Conservation (phyloP, 2,329 filamentous ascomycete species). For the Penicillium sp. region DNA sequence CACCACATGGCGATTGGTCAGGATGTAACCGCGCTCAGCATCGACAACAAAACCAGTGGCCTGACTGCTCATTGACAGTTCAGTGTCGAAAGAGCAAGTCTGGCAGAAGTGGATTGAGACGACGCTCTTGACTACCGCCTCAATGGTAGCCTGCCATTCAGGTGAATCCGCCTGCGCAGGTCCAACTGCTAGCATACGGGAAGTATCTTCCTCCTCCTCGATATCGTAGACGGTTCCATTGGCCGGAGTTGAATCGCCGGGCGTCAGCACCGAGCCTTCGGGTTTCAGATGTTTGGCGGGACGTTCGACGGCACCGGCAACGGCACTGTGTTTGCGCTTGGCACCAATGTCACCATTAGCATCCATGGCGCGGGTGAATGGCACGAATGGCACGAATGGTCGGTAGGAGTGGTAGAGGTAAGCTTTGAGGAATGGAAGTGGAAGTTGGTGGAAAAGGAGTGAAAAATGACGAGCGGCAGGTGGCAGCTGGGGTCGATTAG, state of each 20-base stretch:
- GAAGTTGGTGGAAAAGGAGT: constrained; percentile 17
- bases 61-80: constrained; percentile 88
- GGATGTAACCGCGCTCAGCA: constrained; percentile 84
- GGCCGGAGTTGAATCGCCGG: constrained; percentile 46
- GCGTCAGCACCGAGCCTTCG: constrained; percentile 46
- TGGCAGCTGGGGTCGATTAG: constrained; percentile 13
- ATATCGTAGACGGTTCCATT: constrained; percentile 51
- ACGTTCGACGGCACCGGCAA: constrained; percentile 54
- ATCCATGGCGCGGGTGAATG: constrained; percentile 47
- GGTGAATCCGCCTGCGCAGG: constrained; percentile 66
- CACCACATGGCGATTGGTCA: constrained; percentile 92
- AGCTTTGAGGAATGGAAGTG: constrained; percentile 13
- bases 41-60: constrained; percentile 98
- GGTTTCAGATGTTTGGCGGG: constrained; percentile 61
- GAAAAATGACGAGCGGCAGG: constrained; percentile 13
- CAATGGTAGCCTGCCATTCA: constrained; percentile 95
- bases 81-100: constrained; percentile 98
- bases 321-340: constrained; percentile 62
- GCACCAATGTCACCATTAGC: constrained; percentile 53
- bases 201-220: constrained; percentile 52
- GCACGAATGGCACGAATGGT: constrained; percentile 14
- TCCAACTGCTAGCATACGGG: constrained; percentile 48
- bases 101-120: constrained; percentile 99
- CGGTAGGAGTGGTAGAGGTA: constrained; percentile 6
- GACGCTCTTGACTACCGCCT: constrained; percentile 90